Base-by-base conservation (phyloP, 129 eudicot genomes). In the Erigeron canadensis region DNA sequence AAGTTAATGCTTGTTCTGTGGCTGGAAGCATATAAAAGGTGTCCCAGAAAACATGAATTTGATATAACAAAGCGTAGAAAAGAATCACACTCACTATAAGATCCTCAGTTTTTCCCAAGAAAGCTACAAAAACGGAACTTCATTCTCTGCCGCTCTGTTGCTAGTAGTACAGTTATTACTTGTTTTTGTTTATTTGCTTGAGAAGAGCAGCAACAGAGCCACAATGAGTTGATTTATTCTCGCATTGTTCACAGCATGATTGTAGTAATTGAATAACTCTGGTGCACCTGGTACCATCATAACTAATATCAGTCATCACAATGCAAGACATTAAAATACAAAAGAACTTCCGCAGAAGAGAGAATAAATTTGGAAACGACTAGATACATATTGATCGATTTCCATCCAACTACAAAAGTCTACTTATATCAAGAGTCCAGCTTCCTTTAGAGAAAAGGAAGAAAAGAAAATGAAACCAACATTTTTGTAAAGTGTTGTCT, bases 191-290 rank as follows among this genome's bases (percentile, higher is more conserved):
- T 77, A 87, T 88, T 75, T 84, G 90, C 87, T 86, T 86, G 40
- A 92, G 60, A 72, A 92, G 96, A 73, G 82, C 77, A 61, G 95
- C 68, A 51, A 92, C 95, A 42, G 98, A 89, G 79, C 86, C 96
- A 67, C 98, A 92, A 67, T 92, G 96, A 22, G 98, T 92, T 59
- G 98, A 92, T 60, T 92, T 80, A 53, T 89, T 48, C 57, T 89
- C 79, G 56, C 98, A 92, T 55, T 79, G 79, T 70, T 92, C 98
- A 59, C 98, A 92, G 81, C 98, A 92, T 10, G 79, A 72, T 63
- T 92, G 91, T 72, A 92, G 86, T 72, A 77, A 63, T 70, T 86
- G 86, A 55, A 92, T 89, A 61, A 81, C 91, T 85, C 71, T 76
- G 38, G 85, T 79, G 71, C 98, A 92, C 89, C 96, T 92, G 66